Base-by-base conservation (phyloP, 1,139 yeast genomes). In the Kodamaea fungicola region DNA sequence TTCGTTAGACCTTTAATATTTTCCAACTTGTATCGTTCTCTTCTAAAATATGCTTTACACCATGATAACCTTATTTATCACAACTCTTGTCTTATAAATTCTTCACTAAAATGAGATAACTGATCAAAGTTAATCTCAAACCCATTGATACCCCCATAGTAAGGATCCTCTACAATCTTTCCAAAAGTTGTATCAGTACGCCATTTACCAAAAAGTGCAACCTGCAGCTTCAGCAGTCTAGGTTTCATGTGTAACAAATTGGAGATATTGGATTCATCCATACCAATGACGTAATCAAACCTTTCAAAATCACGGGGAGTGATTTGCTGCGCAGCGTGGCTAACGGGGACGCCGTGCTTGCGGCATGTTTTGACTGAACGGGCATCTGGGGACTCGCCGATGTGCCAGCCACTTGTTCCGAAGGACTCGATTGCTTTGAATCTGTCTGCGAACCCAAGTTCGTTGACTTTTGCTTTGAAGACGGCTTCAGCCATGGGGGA, bases 401-500 rank as follows among this genome's bases (percentile, higher is more conserved):
- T 61, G 53, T 90, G 97, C 67, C 81, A 90, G 1, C 83, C 85
- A 7, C 87, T 79, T 0, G 96, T 88, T 5, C 97, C 97, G 59
- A 82, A 90, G 1, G 97, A 89, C 50, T 89, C 96, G 26, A 88
- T 83, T 9, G 55, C 50, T 1, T 66, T 60, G 47, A 90, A 62
- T 25, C 52, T 51, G n/a, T 55, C 46, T 2, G 51, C 38, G 30
- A 71, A 70, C 0, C 79, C 75, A 24, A 64, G 54, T 39, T 71
- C 55, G 33, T 76, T 58, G 3, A 87, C 95, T 22, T 70, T 68
- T 43, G 86, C 80, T 37, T 68, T 70, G 63, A 89, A 88, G 1
- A 89, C 85, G 0, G 96, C 97, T 58, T 90, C 97, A 0, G 98
- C 97, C 97, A 90, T 90, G 8, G 97, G 97, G 1, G 97, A 89